Evolutionary conservation across 169 alveolate genomes (phyloP).

Genomic region (Eimeria tenella): DNA sequence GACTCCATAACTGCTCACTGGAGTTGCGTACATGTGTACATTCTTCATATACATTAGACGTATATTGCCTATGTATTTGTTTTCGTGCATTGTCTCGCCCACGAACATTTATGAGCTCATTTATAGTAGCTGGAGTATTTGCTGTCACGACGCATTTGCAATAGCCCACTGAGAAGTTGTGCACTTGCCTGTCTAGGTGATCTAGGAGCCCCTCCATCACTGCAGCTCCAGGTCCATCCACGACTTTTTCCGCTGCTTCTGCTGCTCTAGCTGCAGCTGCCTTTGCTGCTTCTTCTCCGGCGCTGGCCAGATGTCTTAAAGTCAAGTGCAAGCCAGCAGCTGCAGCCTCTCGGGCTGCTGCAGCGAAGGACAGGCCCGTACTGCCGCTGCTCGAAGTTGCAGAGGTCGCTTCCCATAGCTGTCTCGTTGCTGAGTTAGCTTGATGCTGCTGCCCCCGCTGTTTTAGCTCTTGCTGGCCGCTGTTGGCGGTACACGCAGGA

Average conservation of each 20-base stretch:
- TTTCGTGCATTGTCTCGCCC: no score
- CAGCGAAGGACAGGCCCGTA: slow-evolving; percentile 12
- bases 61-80: no score
- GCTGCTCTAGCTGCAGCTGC: slow-evolving; percentile 65
- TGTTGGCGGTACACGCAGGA: slow-evolving; percentile 30
- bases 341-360: slow-evolving; percentile 51
- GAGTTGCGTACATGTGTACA: no score
- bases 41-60: no score
- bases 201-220: slow-evolving; percentile 39
- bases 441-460: slow-evolving; percentile 39
- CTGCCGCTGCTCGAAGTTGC: slow-evolving; percentile 25
- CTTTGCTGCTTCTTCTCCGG: slow-evolving; percentile 54
- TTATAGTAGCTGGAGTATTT: not conserved
- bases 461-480: slow-evolving; percentile 9
- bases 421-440: not conserved
- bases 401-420: slow-evolving; percentile 34
- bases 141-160: not conserved
- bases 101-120: no score
- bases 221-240: slow-evolving; percentile 35
- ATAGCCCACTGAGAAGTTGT: not conserved
- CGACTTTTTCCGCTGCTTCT: slow-evolving; percentile 39
- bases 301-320: slow-evolving; percentile 41
- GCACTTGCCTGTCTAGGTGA: slow-evolving; percentile 10
- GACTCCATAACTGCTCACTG: no score
- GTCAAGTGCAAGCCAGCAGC: slow-evolving; percentile 45